A percentile compares a stretch with the other conserved stretches of the same genome.
Conservation (phyloP, 768 basidiomycete genomes). For the Ramaria sp. region DNA sequence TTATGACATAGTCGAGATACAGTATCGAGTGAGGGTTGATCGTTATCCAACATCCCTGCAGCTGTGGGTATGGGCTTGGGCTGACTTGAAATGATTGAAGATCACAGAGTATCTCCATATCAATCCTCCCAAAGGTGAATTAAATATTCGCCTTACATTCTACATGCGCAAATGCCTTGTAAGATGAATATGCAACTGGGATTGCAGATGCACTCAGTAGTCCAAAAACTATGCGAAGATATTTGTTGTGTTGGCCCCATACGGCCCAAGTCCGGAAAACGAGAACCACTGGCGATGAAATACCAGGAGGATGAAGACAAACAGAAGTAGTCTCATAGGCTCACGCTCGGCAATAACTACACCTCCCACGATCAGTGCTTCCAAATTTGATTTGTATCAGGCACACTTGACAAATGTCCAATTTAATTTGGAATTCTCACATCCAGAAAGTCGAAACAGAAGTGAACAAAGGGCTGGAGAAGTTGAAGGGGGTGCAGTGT, state of each 20-base stretch:
- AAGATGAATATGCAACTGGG: background rate
- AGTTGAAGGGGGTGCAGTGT: background rate
- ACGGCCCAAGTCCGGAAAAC: constrained; percentile 7
- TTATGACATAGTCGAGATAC: background rate
- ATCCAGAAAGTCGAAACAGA: too few relatives aligned
- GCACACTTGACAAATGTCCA: background rate
- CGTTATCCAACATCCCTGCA: background rate
- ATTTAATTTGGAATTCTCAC: too few relatives aligned
- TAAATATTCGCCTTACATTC: background rate
- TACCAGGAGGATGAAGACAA: background rate
- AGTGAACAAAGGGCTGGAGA: background rate
- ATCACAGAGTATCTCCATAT: background rate
- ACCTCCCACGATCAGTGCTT: too few relatives aligned
- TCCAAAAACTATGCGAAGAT: background rate
- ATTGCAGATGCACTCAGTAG: background rate
- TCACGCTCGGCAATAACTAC: background rate
- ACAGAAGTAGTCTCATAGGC: background rate
- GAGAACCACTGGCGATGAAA: background rate
- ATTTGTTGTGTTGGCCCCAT: background rate
- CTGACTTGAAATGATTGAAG: background rate
- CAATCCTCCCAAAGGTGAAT: background rate
- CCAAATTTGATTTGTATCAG: too few relatives aligned
- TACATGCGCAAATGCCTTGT: background rate
- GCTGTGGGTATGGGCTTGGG: background rate
- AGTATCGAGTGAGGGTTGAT: background rate